phyloP scores from a whole-genome alignment of 1,284 basidiomycete species.

The Mycena citricolor region DNA sequence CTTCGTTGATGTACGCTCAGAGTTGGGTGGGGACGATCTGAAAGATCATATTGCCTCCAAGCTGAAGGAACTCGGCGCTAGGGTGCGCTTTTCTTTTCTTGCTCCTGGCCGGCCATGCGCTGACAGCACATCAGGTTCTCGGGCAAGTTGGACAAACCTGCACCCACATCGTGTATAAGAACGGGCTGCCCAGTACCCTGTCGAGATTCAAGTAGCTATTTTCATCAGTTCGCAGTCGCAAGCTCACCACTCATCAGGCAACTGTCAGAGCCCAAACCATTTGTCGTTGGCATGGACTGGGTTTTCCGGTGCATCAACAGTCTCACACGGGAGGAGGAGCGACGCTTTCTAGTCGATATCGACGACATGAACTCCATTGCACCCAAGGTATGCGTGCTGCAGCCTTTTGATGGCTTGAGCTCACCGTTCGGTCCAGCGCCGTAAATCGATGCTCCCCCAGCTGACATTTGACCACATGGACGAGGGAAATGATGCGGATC shows the following conservation, averaged over 20 bases:
- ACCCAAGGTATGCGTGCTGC: conserved; percentile 13
- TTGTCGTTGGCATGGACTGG: conserved; percentile 89
- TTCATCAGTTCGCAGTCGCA: neutral
- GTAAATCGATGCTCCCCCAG: conserved; percentile 67
- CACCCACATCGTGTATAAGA: conserved; percentile 91
- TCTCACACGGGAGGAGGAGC: conserved; percentile 64
- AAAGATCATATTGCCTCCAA: conserved; percentile 80
- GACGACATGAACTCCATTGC: conserved; percentile 50
- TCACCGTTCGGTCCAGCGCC: conserved; percentile 35
- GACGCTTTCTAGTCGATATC: conserved; percentile 66
- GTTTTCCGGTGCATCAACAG: conserved; percentile 84
- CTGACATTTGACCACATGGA: conserved; percentile 40
- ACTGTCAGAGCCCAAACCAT: conserved; percentile 67
- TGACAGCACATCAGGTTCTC: conserved; percentile 48
- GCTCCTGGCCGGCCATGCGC: neutral
- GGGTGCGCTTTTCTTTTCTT: conserved; percentile 48
- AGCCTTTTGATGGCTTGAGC: too few species aligned
- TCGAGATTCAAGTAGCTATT: conserved; percentile 63
- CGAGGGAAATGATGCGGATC: conserved; percentile 35
- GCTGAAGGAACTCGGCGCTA: conserved; percentile 79
- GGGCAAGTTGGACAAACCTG: conserved; percentile 70
- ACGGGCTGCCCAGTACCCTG: conserved; percentile 77
- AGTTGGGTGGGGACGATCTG: conserved; percentile 84
- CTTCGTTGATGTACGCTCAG: conserved; percentile 87
- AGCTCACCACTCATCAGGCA: conserved; percentile 36